Evolutionary conservation across 1,284 basidiomycete genomes (phyloP), one percentile per base, ranked within the genome.

Genomic region (Chalciporus sp.): DNA sequence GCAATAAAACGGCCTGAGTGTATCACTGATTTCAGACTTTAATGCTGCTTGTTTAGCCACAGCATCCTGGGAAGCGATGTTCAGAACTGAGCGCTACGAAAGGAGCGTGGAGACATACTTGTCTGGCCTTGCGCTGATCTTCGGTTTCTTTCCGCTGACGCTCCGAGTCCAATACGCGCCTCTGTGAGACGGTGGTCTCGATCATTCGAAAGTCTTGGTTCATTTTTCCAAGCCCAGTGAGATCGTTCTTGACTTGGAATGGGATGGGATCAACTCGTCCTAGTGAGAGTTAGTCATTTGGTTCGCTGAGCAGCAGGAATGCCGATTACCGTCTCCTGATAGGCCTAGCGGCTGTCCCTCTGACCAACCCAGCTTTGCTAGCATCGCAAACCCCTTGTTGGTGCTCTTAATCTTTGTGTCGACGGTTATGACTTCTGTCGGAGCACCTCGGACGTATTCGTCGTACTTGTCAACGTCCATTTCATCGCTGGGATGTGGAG

Each of bases 211-310:
- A 80, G 67, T 93, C 90, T 65, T 90, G 88, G 53, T 69, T 85
- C 5, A 77, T 77, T 66, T 92, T 92, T 17, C 90, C 90, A 10
- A 93, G 76, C 9, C 90, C 90, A 23, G 86, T 88, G 43, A 81
- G 74, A 63, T 92, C 90, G 35, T 78, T 78, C 69, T 92, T 92
- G 60, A 90, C 75, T 53, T 85, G 77, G 67, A 92, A 92, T 6
- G 90, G 90, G 29, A 93, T 76, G 2, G 90, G 90, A 46, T 92
- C 90, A 48, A 88, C 77, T 51, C 90, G 88, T 43, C 87, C 90
- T 92, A 59, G 19, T 44, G 45, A 33, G 49, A 23, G 31, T 11
- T 28, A 6, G 26, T 40, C 40, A 49, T 45, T 35, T 42, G 42
- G 35, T 2, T 11, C 14, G 11, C n/a, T 16, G 7, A 14, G 29